phyloP scores from a whole-genome alignment of 148 eudicot species.

The Chenopodium album region DNA sequence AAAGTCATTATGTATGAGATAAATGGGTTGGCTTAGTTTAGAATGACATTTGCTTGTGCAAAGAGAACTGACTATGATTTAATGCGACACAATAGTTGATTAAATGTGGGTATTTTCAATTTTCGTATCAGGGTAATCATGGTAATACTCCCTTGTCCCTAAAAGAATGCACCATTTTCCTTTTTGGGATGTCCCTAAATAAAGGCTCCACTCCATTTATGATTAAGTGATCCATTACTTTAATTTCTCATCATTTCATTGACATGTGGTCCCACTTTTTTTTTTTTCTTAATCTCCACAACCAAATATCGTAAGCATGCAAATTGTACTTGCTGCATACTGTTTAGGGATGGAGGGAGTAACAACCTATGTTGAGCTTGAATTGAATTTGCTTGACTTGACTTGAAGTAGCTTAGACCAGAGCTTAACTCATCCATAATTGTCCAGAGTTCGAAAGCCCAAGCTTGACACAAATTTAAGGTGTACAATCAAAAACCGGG shows the following conservation, averaged over 20 bases:
- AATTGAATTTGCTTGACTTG: background rate
- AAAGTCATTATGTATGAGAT: background rate
- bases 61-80: background rate
- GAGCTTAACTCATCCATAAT: background rate
- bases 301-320: too few relatives aligned
- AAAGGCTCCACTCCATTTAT: too few relatives aligned
- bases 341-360: background rate
- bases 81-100: background rate
- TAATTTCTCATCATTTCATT: too few relatives aligned
- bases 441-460: background rate
- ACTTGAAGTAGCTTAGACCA: background rate
- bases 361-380: background rate
- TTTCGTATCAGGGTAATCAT: background rate
- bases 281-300: too few relatives aligned
- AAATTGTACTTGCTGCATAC: too few relatives aligned
- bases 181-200: too few relatives aligned
- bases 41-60: background rate
- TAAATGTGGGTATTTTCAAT: background rate
- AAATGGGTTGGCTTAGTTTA: background rate
- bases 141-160: too few relatives aligned
- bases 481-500: background rate
- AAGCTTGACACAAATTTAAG: background rate
- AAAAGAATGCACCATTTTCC: too few relatives aligned
- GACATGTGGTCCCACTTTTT: too few relatives aligned
- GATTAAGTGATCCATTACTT: too few relatives aligned